A percentile compares a stretch with the other conserved stretches of the same genome.
Evolutionary conservation across 108 stramenopile genomes (phyloP).

Genomic region (Cyclotella atomus): DNA sequence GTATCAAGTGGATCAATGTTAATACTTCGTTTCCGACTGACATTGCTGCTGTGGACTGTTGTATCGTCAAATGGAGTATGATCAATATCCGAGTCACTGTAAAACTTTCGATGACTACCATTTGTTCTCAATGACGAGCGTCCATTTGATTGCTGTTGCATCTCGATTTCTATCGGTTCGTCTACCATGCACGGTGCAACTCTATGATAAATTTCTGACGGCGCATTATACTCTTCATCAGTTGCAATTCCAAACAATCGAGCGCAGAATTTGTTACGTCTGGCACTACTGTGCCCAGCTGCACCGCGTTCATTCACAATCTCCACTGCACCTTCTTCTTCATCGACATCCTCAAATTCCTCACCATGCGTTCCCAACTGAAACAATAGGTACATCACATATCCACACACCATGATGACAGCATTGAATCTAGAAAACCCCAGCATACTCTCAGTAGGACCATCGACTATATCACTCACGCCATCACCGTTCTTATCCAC

Average conservation of each 20-base stretch:
- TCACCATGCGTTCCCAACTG: constrained; percentile 86
- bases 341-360: constrained; percentile 81
- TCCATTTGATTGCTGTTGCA: neutral
- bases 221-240: constrained; percentile 21
- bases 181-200: neutral
- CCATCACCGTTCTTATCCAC: constrained; percentile 55
- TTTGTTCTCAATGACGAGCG: neutral
- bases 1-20: neutral
- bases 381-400: constrained; percentile 77
- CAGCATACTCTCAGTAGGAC: constrained; percentile 61
- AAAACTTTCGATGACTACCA: neutral
- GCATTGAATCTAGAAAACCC: constrained; percentile 85
- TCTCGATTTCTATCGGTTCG: constrained; percentile 3
- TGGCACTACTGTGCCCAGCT: constrained; percentile 21
- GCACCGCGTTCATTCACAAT: constrained; percentile 1
- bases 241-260: constrained; percentile 19
- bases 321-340: constrained; percentile 24
- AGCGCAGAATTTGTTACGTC: constrained; percentile 46
- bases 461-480: constrained; percentile 44
- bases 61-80: constrained; percentile 2
- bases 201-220: constrained; percentile 3
- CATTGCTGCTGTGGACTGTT: constrained; percentile 10
- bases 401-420: constrained; percentile 80
- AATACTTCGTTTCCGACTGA: constrained; percentile 5
- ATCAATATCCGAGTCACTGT: neutral